These are phyloP conservation scores for Staphylotrichum tortipilum DNA, from an alignment of 495 filamentous ascomycete genomes.

Conservation along the genomic window DNA sequence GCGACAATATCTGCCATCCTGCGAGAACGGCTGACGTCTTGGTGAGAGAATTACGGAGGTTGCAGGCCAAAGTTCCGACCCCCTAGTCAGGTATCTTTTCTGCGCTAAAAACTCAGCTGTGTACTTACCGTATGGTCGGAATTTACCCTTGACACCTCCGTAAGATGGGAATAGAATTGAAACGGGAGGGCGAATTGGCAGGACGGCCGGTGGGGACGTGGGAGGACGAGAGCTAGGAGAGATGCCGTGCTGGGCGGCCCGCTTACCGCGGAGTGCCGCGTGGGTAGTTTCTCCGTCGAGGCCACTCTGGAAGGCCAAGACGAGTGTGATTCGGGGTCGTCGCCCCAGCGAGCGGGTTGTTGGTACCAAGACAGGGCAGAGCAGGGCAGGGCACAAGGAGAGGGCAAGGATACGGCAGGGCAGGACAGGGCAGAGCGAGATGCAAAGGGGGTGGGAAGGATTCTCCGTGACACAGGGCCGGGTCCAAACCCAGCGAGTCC, in stretches of 20 bases:
- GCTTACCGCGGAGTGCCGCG: too few species aligned
- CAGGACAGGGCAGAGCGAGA: constrained; percentile 9
- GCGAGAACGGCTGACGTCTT: background rate
- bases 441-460: background rate
- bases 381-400: constrained; percentile 7
- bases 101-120: too few species aligned
- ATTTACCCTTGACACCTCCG: too few species aligned
- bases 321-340: background rate
- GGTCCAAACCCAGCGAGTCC: background rate
- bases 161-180: constrained; percentile 3
- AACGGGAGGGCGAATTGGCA: constrained; percentile 1
- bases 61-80: too few species aligned
- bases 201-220: background rate
- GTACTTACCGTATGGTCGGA: too few species aligned
- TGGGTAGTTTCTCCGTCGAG: too few species aligned
- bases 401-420: too few species aligned
- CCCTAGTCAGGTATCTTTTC: too few species aligned
- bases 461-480: constrained; percentile 9
- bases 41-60: background rate
- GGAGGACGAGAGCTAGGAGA: background rate
- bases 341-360: background rate
- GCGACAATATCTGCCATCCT: constrained; percentile 9
- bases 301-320: background rate
- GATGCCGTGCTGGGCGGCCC: background rate
- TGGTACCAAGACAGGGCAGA: constrained; percentile 3